These are phyloP conservation scores for Ophiostoma sp. DNA, from an alignment of 2,329 filamentous ascomycete genomes.

Conservation along the genomic window DNA sequence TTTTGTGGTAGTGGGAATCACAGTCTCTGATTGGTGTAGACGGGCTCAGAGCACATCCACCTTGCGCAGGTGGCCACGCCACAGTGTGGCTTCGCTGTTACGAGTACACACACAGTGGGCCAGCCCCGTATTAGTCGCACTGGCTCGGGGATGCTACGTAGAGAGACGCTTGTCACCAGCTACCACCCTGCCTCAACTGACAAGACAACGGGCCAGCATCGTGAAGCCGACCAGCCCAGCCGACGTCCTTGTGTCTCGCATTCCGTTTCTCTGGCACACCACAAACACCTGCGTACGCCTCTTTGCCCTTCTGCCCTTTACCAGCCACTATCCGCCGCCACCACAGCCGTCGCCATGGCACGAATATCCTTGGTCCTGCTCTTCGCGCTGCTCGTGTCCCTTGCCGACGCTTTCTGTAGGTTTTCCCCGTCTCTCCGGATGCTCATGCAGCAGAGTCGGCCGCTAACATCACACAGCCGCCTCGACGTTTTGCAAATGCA, in stretches of 20 bases:
- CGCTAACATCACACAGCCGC: constrained; percentile 41
- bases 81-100: constrained; percentile 21
- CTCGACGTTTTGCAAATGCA: constrained; percentile 64
- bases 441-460: too few relatives aligned
- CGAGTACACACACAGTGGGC: not conserved
- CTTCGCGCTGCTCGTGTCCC: constrained; percentile 36
- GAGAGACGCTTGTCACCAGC: not conserved
- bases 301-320: not conserved
- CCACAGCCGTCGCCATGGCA: constrained; percentile 33
- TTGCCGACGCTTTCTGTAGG: constrained; percentile 41
- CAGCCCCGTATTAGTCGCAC: constrained; percentile 6
- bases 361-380: constrained; percentile 36
- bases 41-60: not conserved
- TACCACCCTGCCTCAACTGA: not conserved
- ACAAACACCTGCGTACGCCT: not conserved
- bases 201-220: not conserved
- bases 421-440: constrained; percentile 6
- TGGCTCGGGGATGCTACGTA: not conserved
- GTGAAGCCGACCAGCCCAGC: constrained; percentile 1
- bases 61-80: not conserved
- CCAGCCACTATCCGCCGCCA: too few relatives aligned
- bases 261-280: constrained; percentile 1
- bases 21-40: constrained; percentile 15
- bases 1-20: constrained; percentile 10
- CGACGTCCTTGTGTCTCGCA: not conserved